These are phyloP conservation scores for Alternaria hordeiaustralica DNA, from an alignment of 2,329 filamentous ascomycete species.

Conservation along the genomic window DNA sequence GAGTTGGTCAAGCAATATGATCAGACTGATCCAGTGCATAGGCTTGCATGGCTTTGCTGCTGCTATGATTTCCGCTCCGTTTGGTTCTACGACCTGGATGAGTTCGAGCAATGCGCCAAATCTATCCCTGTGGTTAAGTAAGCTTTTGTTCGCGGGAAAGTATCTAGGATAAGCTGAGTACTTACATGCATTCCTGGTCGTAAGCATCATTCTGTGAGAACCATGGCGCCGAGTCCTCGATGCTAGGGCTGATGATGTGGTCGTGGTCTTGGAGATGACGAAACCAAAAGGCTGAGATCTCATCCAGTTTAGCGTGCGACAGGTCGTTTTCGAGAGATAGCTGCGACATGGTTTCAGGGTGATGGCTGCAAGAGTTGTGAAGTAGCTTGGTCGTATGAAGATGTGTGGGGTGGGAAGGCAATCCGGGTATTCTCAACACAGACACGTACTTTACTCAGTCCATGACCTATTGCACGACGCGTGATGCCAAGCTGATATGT, in stretches of 20 bases:
- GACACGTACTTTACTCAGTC: neutral
- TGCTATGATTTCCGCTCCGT: neutral
- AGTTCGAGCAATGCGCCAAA: neutral
- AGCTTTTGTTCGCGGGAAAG: neutral
- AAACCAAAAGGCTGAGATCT: neutral
- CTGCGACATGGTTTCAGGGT: neutral
- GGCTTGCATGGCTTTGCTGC: constrained; percentile 1
- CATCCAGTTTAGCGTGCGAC: neutral
- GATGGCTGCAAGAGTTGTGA: neutral
- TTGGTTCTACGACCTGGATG: neutral
- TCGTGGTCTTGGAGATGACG: constrained; percentile 2
- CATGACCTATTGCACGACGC: neutral
- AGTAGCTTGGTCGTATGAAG: neutral
- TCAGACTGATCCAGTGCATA: constrained; percentile 6
- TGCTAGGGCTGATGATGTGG: constrained; percentile 5
- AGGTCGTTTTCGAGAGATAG: neutral
- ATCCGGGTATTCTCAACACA: neutral
- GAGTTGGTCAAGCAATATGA: constrained; percentile 3
- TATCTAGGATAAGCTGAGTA: neutral
- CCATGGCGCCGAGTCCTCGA: constrained; percentile 7
- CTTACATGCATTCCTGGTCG: constrained; percentile 4
- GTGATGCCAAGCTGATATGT: neutral
- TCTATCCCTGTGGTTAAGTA: neutral
- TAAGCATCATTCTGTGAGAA: constrained; percentile 4
- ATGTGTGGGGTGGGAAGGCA: neutral